phyloP scores from a whole-genome alignment of 2,329 filamentous ascomycete species.

The Aspergillus calidoustus region DNA sequence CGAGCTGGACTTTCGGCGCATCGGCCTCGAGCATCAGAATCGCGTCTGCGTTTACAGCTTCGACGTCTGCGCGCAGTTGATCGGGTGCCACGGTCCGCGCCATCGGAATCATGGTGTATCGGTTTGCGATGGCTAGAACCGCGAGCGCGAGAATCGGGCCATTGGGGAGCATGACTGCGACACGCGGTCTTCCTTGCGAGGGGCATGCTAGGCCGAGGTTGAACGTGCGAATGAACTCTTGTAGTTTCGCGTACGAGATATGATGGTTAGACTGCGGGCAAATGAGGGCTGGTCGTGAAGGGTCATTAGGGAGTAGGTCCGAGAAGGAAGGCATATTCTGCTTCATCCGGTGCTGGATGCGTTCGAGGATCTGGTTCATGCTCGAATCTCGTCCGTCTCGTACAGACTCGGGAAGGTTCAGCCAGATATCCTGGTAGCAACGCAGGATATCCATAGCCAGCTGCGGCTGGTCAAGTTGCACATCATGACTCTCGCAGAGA shows the following conservation, averaged over 20 bases:
- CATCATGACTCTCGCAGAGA: not conserved
- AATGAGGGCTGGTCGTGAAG: constrained; percentile 4
- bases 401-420: not conserved
- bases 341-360: constrained; percentile 1
- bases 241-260: constrained; percentile 8
- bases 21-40: constrained; percentile 49
- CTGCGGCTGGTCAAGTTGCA: not conserved
- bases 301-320: constrained; percentile 1
- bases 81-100: constrained; percentile 54
- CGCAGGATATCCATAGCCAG: constrained; percentile 9
- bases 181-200: constrained; percentile 44
- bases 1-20: constrained; percentile 23
- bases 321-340: not conserved
- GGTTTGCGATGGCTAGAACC: constrained; percentile 54
- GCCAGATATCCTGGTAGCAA: constrained; percentile 12
- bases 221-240: constrained; percentile 21
- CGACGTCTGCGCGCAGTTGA: constrained; percentile 57
- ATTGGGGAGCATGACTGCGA: constrained; percentile 59
- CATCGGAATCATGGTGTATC: constrained; percentile 59
- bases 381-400: not conserved
- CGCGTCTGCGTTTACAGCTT: constrained; percentile 52
- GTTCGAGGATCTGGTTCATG: not conserved
- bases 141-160: constrained; percentile 58
- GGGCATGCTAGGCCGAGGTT: constrained; percentile 20
- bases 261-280: not conserved